phyloP scores from a whole-genome alignment of 23 red algal species.

The Gracilariopsis chorda region DNA sequence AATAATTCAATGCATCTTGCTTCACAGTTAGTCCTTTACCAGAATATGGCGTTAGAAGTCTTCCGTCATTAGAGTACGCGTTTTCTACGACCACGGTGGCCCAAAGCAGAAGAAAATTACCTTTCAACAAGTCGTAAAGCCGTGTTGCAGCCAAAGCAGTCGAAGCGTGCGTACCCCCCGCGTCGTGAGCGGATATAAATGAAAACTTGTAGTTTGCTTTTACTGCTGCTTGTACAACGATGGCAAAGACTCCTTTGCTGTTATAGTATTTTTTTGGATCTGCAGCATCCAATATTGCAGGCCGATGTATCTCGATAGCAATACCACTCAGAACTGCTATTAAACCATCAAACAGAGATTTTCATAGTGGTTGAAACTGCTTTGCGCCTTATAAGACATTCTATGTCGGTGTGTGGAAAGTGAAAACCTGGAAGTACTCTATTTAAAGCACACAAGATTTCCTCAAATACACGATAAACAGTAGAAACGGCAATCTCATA shows the following conservation, averaged over 20 bases:
- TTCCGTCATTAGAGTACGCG: neutral
- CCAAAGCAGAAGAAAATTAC: neutral
- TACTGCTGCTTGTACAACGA: neutral
- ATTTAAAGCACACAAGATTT: neutral
- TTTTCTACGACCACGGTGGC: conserved; percentile 2
- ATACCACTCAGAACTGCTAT: neutral
- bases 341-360: neutral
- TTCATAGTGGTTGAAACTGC: neutral
- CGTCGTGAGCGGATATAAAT: neutral
- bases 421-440: neutral
- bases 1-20: conserved; percentile 37
- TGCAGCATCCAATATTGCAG: neutral
- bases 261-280: conserved; percentile 31
- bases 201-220: conserved; percentile 2
- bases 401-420: neutral
- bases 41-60: neutral
- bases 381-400: neutral
- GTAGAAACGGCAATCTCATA: no score
- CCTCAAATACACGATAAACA: no score
- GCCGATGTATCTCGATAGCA: neutral
- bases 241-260: conserved; percentile 1
- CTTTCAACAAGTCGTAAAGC: neutral
- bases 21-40: neutral
- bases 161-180: neutral
- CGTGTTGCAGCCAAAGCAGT: neutral